These are phyloP conservation scores for Pseudocohnilembus persalinus DNA, from an alignment of 169 alveolate genomes.

Conservation along the genomic window DNA sequence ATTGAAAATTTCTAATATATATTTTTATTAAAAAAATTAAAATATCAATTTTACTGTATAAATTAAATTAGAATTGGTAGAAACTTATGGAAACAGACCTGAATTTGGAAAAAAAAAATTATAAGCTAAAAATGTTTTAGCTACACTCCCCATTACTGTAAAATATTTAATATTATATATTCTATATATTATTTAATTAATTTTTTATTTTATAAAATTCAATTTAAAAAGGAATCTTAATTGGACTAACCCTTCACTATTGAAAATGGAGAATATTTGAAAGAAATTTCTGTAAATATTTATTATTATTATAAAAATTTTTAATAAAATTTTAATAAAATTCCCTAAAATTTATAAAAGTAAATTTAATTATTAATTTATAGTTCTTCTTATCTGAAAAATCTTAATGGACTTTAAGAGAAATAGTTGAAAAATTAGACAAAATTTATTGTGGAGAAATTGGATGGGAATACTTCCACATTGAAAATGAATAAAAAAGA, in stretches of 20 bases:
- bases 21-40: too few relatives aligned
- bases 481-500: constrained; percentile 55
- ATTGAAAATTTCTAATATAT: background rate
- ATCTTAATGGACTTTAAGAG: constrained; percentile 71
- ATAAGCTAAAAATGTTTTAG: background rate
- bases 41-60: background rate
- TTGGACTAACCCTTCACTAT: background rate
- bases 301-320: background rate
- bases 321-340: background rate
- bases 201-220: background rate
- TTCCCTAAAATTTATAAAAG: constrained; percentile 22
- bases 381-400: constrained; percentile 29
- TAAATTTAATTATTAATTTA: constrained; percentile 10
- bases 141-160: background rate
- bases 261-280: background rate
- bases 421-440: constrained; percentile 52
- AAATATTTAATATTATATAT: too few relatives aligned
- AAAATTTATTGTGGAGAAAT: constrained; percentile 62
- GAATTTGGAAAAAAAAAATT: background rate
- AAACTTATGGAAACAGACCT: background rate
- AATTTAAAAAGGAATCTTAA: background rate
- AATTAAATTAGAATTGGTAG: background rate
- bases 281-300: background rate
- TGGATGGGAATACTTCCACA: constrained; percentile 78
- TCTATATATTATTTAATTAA: too few relatives aligned